Percentiles rank a stretch among this genome's conserved stretches.
Conservation (phyloP, 1,284 basidiomycete species). For the Ceratobasidium sp. region DNA sequence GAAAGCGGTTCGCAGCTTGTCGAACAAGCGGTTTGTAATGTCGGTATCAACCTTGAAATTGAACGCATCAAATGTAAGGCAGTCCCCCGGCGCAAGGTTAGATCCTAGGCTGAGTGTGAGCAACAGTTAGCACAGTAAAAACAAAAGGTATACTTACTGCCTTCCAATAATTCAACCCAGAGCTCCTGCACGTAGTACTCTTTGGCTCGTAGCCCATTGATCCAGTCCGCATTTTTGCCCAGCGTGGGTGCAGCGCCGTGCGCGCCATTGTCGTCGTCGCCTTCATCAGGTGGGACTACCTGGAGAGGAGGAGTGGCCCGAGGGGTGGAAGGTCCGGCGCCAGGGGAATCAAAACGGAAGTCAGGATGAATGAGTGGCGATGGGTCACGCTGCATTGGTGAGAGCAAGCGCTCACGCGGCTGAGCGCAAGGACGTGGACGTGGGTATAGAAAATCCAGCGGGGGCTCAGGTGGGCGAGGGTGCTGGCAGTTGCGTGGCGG, state of each 20-base stretch:
- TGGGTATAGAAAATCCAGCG: no score
- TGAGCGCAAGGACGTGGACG: no score
- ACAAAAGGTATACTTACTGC: neutral
- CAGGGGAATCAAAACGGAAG: neutral
- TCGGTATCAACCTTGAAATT: conserved; percentile 46
- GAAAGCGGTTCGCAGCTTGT: conserved; percentile 30
- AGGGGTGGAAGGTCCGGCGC: conserved; percentile 7
- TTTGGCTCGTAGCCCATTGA: no score
- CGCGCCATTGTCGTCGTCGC: no score
- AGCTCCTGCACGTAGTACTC: no score
- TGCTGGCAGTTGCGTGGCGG: neutral
- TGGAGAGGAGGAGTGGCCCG: neutral
- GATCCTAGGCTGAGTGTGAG: neutral
- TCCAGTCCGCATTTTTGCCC: no score
- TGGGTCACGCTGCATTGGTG: neutral
- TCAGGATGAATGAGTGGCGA: neutral
- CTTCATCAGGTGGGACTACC: neutral
- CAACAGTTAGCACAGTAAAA: neutral
- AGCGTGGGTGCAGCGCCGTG: no score
- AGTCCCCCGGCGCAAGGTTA: neutral
- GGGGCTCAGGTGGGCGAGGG: no score
- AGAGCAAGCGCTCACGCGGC: neutral
- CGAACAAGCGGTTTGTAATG: conserved; percentile 19
- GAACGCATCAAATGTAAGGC: conserved; percentile 19
- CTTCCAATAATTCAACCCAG: no score